A percentile compares a stretch with the other conserved stretches of the same genome.
These are phyloP conservation scores for Alternaria tenuissima DNA, from an alignment of 2,329 filamentous ascomycete species.

Conservation along the genomic window DNA sequence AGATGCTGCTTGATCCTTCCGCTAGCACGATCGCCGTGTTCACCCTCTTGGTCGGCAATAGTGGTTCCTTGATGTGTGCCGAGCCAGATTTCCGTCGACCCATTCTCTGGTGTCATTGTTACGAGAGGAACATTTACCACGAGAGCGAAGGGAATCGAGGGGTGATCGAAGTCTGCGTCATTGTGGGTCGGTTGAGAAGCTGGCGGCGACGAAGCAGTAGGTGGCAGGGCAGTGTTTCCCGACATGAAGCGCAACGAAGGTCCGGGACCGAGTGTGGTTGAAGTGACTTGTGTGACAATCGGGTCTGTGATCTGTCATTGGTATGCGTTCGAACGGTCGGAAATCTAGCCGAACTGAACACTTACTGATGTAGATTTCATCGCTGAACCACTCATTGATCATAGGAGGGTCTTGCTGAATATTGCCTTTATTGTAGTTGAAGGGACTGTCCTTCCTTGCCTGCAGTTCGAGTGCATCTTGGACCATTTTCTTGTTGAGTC, in stretches of 20 bases:
- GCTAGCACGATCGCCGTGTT: slow-evolving; percentile 52
- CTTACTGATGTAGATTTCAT: slow-evolving; percentile 63
- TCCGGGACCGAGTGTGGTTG: slow-evolving; percentile 51
- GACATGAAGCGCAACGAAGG: slow-evolving; percentile 46
- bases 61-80: slow-evolving; percentile 56
- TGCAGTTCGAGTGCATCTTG: slow-evolving; percentile 64
- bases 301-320: slow-evolving; percentile 52
- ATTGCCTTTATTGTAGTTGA: slow-evolving; percentile 70
- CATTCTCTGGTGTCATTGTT: slow-evolving; percentile 56
- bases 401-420: slow-evolving; percentile 68
- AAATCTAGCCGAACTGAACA: not conserved
- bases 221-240: slow-evolving; percentile 54
- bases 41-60: slow-evolving; percentile 42
- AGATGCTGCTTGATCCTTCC: slow-evolving; percentile 40
- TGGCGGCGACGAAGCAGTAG: slow-evolving; percentile 50
- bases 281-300: slow-evolving; percentile 65
- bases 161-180: slow-evolving; percentile 47
- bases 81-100: slow-evolving; percentile 61
- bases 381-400: slow-evolving; percentile 50
- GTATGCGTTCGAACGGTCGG: not conserved
- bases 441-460: slow-evolving; percentile 62
- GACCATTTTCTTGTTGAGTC: slow-evolving; percentile 67
- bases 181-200: slow-evolving; percentile 46
- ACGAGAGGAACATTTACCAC: slow-evolving; percentile 60
- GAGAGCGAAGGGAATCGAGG: slow-evolving; percentile 54